Conservation (phyloP, 2,329 filamentous ascomycete genomes). For the Hypoxylon rubiginosum region DNA sequence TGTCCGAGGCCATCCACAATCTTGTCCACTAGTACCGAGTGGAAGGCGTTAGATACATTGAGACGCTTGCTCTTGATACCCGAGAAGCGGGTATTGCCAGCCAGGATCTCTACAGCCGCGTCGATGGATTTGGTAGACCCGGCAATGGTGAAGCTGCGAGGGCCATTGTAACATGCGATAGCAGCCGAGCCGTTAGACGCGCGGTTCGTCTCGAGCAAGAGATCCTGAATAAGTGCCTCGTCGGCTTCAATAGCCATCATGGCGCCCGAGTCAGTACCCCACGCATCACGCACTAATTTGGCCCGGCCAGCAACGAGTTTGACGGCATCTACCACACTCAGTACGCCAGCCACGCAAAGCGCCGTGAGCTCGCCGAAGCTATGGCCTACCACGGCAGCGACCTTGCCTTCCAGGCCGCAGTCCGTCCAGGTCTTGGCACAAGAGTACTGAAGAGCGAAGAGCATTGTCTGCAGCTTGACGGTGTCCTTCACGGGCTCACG, state of each 20-base stretch:
- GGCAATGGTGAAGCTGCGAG: constrained; percentile 58
- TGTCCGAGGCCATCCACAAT: constrained; percentile 48
- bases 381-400: constrained; percentile 54
- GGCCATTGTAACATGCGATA: constrained; percentile 65
- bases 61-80: constrained; percentile 55
- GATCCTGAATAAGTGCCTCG: constrained; percentile 39
- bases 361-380: constrained; percentile 60
- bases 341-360: constrained; percentile 52
- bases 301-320: constrained; percentile 50
- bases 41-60: constrained; percentile 62
- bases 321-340: constrained; percentile 52
- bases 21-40: constrained; percentile 58
- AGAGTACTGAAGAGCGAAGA: constrained; percentile 59
- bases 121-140: constrained; percentile 54
- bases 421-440: constrained; percentile 55
- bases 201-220: constrained; percentile 36
- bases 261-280: constrained; percentile 54
- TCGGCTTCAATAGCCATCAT: constrained; percentile 58
- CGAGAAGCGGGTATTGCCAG: neutral
- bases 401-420: constrained; percentile 46
- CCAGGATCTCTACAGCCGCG: constrained; percentile 30
- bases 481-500: constrained; percentile 41
- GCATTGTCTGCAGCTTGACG: constrained; percentile 54
- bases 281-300: constrained; percentile 48
- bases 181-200: constrained; percentile 11